These are phyloP conservation scores for Dactylellina leptospora DNA, from an alignment of 2,329 filamentous ascomycete species.

Conservation along the genomic window DNA sequence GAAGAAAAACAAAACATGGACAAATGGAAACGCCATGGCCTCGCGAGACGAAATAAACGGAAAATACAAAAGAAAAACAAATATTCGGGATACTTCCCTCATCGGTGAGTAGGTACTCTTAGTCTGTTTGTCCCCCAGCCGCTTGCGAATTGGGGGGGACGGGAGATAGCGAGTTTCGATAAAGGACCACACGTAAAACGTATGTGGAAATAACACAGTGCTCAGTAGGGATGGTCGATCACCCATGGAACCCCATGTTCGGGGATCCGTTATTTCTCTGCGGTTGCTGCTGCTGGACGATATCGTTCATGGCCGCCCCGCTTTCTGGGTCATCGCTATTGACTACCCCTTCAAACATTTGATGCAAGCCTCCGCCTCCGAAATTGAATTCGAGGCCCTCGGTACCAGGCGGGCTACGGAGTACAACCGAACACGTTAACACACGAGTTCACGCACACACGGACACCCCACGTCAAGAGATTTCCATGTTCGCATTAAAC, in stretches of 20 bases:
- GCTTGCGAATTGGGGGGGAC: conserved; percentile 30
- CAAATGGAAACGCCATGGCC: conserved; percentile 23
- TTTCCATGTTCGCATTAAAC: conserved; percentile 6
- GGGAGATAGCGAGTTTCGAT: conserved; percentile 35
- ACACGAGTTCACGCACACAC: too few relatives aligned
- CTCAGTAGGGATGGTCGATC: conserved; percentile 39
- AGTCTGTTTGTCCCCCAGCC: conserved; percentile 17
- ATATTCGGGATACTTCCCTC: not conserved
- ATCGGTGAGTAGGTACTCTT: not conserved
- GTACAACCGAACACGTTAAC: conserved; percentile 20
- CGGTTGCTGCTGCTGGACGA: conserved; percentile 37
- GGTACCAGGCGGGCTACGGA: conserved; percentile 50
- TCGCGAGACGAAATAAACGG: too few relatives aligned
- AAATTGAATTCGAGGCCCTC: conserved; percentile 52
- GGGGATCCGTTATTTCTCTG: conserved; percentile 39
- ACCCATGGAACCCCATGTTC: conserved; percentile 43
- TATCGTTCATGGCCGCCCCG: conserved; percentile 41
- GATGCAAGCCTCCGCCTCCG: conserved; percentile 45
- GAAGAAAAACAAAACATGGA: conserved; percentile 30
- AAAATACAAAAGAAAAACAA: conserved; percentile 24
- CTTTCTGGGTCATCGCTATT: conserved; percentile 28
- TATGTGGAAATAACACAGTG: conserved; percentile 46
- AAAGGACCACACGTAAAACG: conserved; percentile 41
- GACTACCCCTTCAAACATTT: conserved; percentile 53
- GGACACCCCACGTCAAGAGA: conserved; percentile 27